phyloP scores from a whole-genome alignment of 2,329 filamentous ascomycete genomes.

The Venturia nashicola region DNA sequence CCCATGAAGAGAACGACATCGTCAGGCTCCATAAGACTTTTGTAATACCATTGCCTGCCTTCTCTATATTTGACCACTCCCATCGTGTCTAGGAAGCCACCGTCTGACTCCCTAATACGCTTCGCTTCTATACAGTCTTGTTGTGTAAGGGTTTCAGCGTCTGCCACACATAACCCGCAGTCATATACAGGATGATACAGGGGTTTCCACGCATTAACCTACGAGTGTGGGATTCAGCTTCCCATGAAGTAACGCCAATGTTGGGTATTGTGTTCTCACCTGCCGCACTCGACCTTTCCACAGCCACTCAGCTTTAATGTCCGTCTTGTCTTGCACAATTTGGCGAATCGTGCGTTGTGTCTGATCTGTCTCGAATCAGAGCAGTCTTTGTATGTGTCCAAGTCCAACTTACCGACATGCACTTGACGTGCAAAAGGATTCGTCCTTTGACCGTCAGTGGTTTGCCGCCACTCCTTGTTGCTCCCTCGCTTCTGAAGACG shows the following conservation, averaged over 20 bases:
- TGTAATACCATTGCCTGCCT: slow-evolving; percentile 19
- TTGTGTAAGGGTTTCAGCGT: slow-evolving; percentile 14
- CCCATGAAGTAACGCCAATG: background rate
- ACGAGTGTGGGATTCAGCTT: background rate
- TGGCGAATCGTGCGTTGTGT: slow-evolving; percentile 16
- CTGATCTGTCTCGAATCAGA: slow-evolving; percentile 13
- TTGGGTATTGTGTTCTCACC: background rate
- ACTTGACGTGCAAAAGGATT: slow-evolving; percentile 20
- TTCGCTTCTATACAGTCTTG: slow-evolving; percentile 16
- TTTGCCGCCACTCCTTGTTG: slow-evolving; percentile 15
- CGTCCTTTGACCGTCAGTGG: slow-evolving; percentile 15
- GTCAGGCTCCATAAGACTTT: slow-evolving; percentile 15
- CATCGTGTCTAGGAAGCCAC: slow-evolving; percentile 16
- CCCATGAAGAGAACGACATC: slow-evolving; percentile 18
- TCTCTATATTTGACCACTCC: slow-evolving; percentile 16
- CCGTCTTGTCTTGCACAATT: slow-evolving; percentile 16
- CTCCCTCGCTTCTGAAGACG: slow-evolving; percentile 13
- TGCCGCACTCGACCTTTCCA: slow-evolving; percentile 14
- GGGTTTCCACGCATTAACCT: slow-evolving; percentile 16
- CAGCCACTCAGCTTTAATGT: slow-evolving; percentile 17
- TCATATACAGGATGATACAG: slow-evolving; percentile 16
- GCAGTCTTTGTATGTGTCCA: background rate
- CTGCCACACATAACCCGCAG: slow-evolving; percentile 17
- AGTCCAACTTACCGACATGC: slow-evolving; percentile 11
- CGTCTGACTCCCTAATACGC: slow-evolving; percentile 12